phyloP scores from a whole-genome alignment of 2,329 filamentous ascomycete genomes.

The Tetracladium maxilliforme region DNA sequence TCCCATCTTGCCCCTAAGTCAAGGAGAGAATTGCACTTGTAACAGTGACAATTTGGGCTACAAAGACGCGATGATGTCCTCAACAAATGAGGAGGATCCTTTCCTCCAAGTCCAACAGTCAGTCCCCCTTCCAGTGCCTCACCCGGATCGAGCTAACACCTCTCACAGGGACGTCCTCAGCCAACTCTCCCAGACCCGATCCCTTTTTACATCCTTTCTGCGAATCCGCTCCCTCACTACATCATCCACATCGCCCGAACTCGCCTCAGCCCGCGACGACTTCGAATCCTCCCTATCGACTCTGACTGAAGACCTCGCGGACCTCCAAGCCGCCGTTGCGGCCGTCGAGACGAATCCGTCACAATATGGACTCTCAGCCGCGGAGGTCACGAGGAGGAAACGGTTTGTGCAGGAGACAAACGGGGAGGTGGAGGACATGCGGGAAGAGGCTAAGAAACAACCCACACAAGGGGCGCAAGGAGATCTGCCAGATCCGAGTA shows the following conservation, averaged over 20 bases:
- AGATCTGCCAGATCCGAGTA: slow-evolving; percentile 30
- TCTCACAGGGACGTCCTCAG: slow-evolving; percentile 65
- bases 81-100: slow-evolving; percentile 51
- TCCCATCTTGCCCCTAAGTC: too few species aligned
- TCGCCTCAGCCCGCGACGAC: slow-evolving; percentile 61
- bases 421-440: slow-evolving; percentile 79
- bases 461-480: slow-evolving; percentile 19
- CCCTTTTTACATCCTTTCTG: slow-evolving; percentile 86
- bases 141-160: slow-evolving; percentile 4
- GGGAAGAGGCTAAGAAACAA: slow-evolving; percentile 56
- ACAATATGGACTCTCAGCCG: slow-evolving; percentile 68
- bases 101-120: slow-evolving; percentile 62
- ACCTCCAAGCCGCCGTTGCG: slow-evolving; percentile 74
- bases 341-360: slow-evolving; percentile 81
- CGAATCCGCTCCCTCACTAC: slow-evolving; percentile 82
- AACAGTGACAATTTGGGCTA: too few species aligned
- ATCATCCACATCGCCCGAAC: slow-evolving; percentile 62
- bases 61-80: slow-evolving; percentile 56
- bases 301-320: slow-evolving; percentile 71
- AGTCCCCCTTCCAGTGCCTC: slow-evolving; percentile 9
- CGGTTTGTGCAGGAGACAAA: slow-evolving; percentile 81
- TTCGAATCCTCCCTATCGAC: slow-evolving; percentile 50
- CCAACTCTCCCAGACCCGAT: slow-evolving; percentile 66
- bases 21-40: too few species aligned
- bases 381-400: slow-evolving; percentile 69